phyloP scores from a whole-genome alignment of 129 eudicot species.

The Flaveria brownii region DNA sequence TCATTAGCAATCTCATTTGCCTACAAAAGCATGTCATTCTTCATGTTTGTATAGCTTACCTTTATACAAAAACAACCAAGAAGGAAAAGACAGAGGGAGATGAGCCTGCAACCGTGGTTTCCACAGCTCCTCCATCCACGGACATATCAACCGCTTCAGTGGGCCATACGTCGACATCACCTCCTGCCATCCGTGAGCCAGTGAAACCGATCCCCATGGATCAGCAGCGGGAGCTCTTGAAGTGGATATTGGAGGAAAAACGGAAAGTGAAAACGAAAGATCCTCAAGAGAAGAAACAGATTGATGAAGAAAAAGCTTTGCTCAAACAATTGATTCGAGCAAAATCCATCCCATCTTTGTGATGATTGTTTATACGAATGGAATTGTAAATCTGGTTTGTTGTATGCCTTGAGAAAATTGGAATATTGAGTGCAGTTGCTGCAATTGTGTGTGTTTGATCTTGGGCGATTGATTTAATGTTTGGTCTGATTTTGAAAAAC shows the following conservation, averaged over 20 bases:
- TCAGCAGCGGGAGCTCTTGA: conserved; percentile 82
- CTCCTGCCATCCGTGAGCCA: conserved; percentile 35
- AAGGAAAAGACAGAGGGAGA: conserved; percentile 46
- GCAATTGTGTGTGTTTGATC: not conserved
- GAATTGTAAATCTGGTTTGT: conserved; percentile 28
- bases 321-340: conserved; percentile 88
- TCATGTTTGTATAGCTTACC: conserved; percentile 48
- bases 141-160: conserved; percentile 36
- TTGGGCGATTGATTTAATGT: no score
- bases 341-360: conserved; percentile 71
- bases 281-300: conserved; percentile 67
- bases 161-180: conserved; percentile 26
- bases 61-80: conserved; percentile 56
- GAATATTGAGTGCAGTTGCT: conserved; percentile 1
- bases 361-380: conserved; percentile 11
- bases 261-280: conserved; percentile 80
- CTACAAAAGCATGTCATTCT: not conserved
- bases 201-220: conserved; percentile 60
- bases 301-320: conserved; percentile 83
- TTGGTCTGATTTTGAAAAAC: no score
- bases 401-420: conserved; percentile 1
- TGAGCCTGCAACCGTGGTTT: conserved; percentile 20
- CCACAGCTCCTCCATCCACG: conserved; percentile 39
- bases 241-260: conserved; percentile 97
- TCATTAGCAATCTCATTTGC: not conserved